Percentiles rank a stretch among this genome's conserved stretches.
Conservation (phyloP, 1,284 basidiomycete genomes). For the Cutaneotrichosporon sp. region DNA sequence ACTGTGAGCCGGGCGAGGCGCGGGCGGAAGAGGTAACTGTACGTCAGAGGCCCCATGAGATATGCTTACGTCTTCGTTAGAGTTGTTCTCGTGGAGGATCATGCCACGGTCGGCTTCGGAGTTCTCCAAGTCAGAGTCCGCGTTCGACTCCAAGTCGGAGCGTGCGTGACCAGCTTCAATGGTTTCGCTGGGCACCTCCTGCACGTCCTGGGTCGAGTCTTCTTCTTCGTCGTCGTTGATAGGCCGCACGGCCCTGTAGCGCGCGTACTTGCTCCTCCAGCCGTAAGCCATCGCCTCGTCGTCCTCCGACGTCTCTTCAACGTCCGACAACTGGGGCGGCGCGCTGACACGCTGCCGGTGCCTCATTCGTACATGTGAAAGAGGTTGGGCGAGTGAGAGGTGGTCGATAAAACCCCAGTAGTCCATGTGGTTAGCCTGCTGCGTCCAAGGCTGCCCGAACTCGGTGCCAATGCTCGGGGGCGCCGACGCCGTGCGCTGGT, state of each 20-base stretch:
- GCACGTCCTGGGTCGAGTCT: neutral
- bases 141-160: too few relatives aligned
- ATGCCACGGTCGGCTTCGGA: neutral
- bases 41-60: neutral
- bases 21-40: neutral
- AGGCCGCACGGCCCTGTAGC: neutral
- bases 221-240: neutral
- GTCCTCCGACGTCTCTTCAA: neutral
- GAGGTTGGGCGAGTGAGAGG: too few relatives aligned
- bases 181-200: too few relatives aligned
- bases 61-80: neutral
- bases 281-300: neutral
- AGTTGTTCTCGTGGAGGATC: neutral
- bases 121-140: neutral
- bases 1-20: neutral
- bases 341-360: neutral
- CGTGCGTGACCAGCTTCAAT: too few relatives aligned
- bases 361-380: too few relatives aligned
- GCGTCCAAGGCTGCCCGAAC: too few relatives aligned
- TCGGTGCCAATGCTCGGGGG: neutral
- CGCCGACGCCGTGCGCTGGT: neutral
- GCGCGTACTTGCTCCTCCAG: neutral
- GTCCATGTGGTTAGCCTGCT: neutral
- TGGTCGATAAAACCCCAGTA: neutral
- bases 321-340: neutral